These are phyloP conservation scores for Erodium moschatum DNA, from an alignment of 441 rosid genomes.

Conservation along the genomic window DNA sequence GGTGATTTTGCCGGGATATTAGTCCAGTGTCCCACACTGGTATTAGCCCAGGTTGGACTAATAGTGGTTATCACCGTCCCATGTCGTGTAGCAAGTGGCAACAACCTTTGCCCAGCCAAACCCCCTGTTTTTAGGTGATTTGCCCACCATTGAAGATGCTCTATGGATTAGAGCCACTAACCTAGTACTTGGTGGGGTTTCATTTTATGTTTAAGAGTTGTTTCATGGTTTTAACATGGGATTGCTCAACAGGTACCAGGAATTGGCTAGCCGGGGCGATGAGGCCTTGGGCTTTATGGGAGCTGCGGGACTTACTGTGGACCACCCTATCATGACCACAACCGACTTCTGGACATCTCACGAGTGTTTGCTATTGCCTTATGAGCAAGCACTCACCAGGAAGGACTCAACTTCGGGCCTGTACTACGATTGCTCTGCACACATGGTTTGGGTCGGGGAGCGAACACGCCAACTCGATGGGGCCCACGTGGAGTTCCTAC, in stretches of 20 bases:
- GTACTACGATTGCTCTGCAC: slow-evolving; percentile 22
- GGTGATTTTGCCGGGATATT: too few relatives aligned
- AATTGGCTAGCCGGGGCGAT: slow-evolving; percentile 20
- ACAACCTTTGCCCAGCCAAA: too few relatives aligned
- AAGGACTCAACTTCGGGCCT: slow-evolving; percentile 21
- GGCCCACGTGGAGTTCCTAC: slow-evolving; percentile 22
- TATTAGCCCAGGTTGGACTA: too few relatives aligned
- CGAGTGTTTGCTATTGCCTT: slow-evolving; percentile 23
- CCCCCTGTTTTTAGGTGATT: too few relatives aligned
- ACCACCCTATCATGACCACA: slow-evolving; percentile 15
- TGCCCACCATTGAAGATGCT: too few relatives aligned
- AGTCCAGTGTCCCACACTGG: too few relatives aligned
- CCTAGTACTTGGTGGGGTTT: not conserved
- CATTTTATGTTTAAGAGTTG: not conserved
- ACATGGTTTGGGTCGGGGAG: slow-evolving; percentile 23
- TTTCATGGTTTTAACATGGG: not conserved
- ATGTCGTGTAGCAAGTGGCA: too few relatives aligned
- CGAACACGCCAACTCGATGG: slow-evolving; percentile 23
- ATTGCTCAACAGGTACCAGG: slow-evolving; percentile 18
- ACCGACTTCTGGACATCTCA: slow-evolving; percentile 19
- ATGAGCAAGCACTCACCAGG: slow-evolving; percentile 21
- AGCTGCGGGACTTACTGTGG: slow-evolving; percentile 18
- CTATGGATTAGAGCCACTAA: too few relatives aligned
- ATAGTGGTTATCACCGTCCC: too few relatives aligned
- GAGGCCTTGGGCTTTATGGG: slow-evolving; percentile 24